Conservation (phyloP, 23 red algal genomes). For the Gracilaria gracilis region DNA sequence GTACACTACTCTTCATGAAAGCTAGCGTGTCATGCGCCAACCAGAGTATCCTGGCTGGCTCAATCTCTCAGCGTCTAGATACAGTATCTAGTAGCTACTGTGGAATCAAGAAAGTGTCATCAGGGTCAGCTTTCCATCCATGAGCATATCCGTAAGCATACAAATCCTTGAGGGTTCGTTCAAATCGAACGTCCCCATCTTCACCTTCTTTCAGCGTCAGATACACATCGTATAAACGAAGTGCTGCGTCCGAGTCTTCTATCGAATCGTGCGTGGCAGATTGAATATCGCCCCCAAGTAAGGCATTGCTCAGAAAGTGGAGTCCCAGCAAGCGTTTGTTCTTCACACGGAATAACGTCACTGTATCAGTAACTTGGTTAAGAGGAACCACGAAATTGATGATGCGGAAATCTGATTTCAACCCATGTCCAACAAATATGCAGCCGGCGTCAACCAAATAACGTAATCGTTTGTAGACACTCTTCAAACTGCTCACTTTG, state of each 20-base stretch:
- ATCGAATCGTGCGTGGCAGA: slow-evolving; percentile 83
- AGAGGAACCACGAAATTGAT: slow-evolving; percentile 89
- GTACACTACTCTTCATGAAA: background rate
- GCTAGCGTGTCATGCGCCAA: background rate
- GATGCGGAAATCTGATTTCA: slow-evolving; percentile 91
- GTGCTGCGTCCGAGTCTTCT: slow-evolving; percentile 90
- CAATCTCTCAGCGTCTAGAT: background rate
- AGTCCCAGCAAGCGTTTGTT: slow-evolving; percentile 75
- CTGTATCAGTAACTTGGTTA: slow-evolving; percentile 91
- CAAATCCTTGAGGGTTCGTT: slow-evolving; percentile 57
- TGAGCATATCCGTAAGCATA: slow-evolving; percentile 79
- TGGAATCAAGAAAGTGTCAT: slow-evolving; percentile 51
- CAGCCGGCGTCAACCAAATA: slow-evolving; percentile 85
- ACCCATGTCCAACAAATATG: slow-evolving; percentile 93
- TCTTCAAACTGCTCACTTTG: slow-evolving; percentile 77
- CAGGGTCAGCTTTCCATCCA: slow-evolving; percentile 72
- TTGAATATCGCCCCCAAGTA: slow-evolving; percentile 79
- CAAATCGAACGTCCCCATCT: slow-evolving; percentile 34
- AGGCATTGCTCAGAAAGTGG: slow-evolving; percentile 69
- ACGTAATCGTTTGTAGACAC: slow-evolving; percentile 86
- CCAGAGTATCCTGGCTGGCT: background rate
- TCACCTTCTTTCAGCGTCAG: slow-evolving; percentile 64
- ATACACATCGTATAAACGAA: slow-evolving; percentile 82
- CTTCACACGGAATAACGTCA: slow-evolving; percentile 77
- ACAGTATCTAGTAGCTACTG: background rate